Evolutionary conservation across 192 early-diverging fungal species (phyloP).

Genomic region (Podila clonocystis): DNA sequence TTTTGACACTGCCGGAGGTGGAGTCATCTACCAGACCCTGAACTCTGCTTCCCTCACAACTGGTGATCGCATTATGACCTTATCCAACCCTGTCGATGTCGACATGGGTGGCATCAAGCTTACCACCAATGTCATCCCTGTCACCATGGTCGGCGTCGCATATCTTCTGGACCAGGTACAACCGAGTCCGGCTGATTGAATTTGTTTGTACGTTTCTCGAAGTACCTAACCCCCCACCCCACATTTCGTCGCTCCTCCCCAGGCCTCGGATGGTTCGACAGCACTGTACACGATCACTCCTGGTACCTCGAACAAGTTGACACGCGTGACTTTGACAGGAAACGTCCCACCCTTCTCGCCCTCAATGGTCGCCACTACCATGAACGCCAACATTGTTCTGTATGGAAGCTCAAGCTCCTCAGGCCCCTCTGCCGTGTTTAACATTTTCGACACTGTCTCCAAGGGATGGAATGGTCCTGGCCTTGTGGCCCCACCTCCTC

Average conservation of each 20-base stretch:
- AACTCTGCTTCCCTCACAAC: not conserved
- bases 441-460: slow-evolving; percentile 21
- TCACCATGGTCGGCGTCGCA: slow-evolving; percentile 27
- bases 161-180: slow-evolving; percentile 37
- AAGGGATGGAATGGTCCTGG: slow-evolving; percentile 33
- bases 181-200: not conserved
- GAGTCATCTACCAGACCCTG: slow-evolving; percentile 8
- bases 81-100: slow-evolving; percentile 15
- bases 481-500: slow-evolving; percentile 12
- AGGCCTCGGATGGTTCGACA: slow-evolving; percentile 29
- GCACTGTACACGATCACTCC: slow-evolving; percentile 24
- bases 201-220: not conserved
- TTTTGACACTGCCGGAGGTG: slow-evolving; percentile 22
- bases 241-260: not conserved
- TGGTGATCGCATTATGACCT: slow-evolving; percentile 13
- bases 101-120: slow-evolving; percentile 36
- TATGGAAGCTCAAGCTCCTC: slow-evolving; percentile 16
- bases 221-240: too few species aligned
- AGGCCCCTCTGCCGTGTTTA: slow-evolving; percentile 8
- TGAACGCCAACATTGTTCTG: slow-evolving; percentile 16
- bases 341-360: slow-evolving; percentile 27
- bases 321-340: slow-evolving; percentile 17
- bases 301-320: not conserved
- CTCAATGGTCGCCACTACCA: slow-evolving; percentile 10
- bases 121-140: slow-evolving; percentile 22